phyloP scores from a whole-genome alignment of 23 red algal species.

The Gracilaria vermiculophylla region DNA sequence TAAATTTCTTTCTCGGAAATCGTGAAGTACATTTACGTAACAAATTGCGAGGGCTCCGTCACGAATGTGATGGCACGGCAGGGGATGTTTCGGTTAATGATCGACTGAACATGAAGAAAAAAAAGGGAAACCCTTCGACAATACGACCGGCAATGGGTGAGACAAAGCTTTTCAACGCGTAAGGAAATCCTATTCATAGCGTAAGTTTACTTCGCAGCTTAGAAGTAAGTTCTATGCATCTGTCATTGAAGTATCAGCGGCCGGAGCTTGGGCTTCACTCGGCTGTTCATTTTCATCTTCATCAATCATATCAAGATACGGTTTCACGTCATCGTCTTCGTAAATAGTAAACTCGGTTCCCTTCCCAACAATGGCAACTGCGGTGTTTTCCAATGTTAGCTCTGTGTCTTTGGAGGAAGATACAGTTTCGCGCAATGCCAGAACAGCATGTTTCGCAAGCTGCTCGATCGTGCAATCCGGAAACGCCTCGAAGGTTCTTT shows the following conservation, averaged over 20 bases:
- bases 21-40: neutral
- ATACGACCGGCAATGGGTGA: neutral
- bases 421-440: slow-evolving; percentile 91
- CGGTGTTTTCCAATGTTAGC: slow-evolving; percentile 85
- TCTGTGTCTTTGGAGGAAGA: slow-evolving; percentile 86
- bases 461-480: slow-evolving; percentile 59
- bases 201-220: neutral
- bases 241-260: slow-evolving; percentile 53
- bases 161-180: neutral
- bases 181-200: neutral
- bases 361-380: slow-evolving; percentile 84
- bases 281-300: slow-evolving; percentile 37
- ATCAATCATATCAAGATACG: slow-evolving; percentile 74
- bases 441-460: slow-evolving; percentile 78
- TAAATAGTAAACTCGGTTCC: slow-evolving; percentile 78
- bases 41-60: neutral
- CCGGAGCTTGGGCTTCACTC: slow-evolving; percentile 21
- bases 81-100: neutral
- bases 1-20: slow-evolving; percentile 19
- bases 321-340: slow-evolving; percentile 80
- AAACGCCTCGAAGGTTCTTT: slow-evolving; percentile 71
- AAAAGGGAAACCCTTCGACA: no score
- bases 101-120: no score
- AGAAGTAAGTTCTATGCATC: slow-evolving; percentile 30
- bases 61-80: neutral